phyloP scores from a whole-genome alignment of 225 moss, liverwort and hornwort species.

The Thuidium tamariscinum region DNA sequence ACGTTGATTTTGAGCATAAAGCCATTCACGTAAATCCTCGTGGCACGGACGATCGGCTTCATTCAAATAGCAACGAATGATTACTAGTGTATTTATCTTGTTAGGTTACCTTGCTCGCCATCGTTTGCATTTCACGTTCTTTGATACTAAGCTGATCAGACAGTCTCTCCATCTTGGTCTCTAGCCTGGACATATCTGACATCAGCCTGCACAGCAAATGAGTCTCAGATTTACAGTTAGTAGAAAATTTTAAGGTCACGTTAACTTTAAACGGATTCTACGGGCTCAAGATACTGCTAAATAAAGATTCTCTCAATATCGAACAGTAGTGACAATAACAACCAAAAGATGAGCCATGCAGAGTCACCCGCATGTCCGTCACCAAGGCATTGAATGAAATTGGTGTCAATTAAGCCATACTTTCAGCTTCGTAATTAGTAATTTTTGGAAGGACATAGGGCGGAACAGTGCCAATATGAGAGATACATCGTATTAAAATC shows the following conservation, averaged over 20 bases:
- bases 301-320: neutral
- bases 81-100: neutral
- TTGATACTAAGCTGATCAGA: slow-evolving; percentile 60
- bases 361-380: neutral
- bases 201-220: slow-evolving; percentile 40
- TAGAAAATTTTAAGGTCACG: neutral
- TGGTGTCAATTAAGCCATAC: neutral
- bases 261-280: neutral
- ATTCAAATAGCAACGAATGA: neutral
- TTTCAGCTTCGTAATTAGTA: neutral
- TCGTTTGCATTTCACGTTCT: slow-evolving; percentile 78
- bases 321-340: neutral
- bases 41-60: neutral
- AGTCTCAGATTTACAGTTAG: neutral
- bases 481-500: neutral
- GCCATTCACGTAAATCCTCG: neutral
- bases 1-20: neutral
- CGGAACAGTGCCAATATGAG: neutral
- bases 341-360: neutral
- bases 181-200: slow-evolving; percentile 91
- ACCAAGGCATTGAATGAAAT: neutral
- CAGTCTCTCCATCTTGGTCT: slow-evolving; percentile 80
- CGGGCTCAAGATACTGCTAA: neutral
- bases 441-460: neutral
- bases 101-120: slow-evolving; percentile 62